phyloP scores from a whole-genome alignment of 331 rosid species.

The Quercus phellos region DNA sequence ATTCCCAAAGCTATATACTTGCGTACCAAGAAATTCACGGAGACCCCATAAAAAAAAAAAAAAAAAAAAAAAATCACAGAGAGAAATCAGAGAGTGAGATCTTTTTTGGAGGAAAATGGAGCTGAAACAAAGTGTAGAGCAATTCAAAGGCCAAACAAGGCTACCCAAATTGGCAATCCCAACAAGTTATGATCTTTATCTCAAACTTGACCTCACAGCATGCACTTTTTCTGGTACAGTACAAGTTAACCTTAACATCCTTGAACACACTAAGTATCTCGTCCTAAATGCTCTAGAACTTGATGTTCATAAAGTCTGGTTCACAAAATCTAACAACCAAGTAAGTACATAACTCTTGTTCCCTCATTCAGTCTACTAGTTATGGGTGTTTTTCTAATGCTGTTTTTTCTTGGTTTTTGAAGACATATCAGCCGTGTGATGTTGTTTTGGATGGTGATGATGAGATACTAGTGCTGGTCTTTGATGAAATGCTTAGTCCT shows the following conservation, averaged over 20 bases:
- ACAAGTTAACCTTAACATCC: conserved; percentile 26
- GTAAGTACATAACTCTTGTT: conserved; percentile 33
- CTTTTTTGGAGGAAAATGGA: conserved; percentile 25
- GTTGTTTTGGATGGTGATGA: conserved; percentile 47
- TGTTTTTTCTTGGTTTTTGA: conserved; percentile 12
- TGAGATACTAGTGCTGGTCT: conserved; percentile 52
- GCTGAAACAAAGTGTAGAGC: conserved; percentile 27
- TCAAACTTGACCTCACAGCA: conserved; percentile 46
- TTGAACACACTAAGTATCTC: conserved; percentile 35
- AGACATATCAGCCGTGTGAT: conserved; percentile 33
- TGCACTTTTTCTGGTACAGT: conserved; percentile 48
- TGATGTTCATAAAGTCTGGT: conserved; percentile 33
- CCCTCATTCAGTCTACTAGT: not conserved
- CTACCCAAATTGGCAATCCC: conserved; percentile 54
- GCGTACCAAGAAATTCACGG: too few species aligned
- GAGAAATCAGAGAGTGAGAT: too few species aligned
- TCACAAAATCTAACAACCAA: conserved; percentile 35
- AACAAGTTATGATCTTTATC: conserved; percentile 45
- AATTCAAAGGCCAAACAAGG: conserved; percentile 52
- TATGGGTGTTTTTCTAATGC: not conserved
- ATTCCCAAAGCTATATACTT: too few species aligned
- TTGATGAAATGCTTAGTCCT: conserved; percentile 40
- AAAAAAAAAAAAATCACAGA: too few species aligned
- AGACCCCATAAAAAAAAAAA: too few species aligned
- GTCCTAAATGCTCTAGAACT: conserved; percentile 58